These are phyloP conservation scores for Diplodia seriata DNA, from an alignment of 2,329 filamentous ascomycete species.

Conservation along the genomic window DNA sequence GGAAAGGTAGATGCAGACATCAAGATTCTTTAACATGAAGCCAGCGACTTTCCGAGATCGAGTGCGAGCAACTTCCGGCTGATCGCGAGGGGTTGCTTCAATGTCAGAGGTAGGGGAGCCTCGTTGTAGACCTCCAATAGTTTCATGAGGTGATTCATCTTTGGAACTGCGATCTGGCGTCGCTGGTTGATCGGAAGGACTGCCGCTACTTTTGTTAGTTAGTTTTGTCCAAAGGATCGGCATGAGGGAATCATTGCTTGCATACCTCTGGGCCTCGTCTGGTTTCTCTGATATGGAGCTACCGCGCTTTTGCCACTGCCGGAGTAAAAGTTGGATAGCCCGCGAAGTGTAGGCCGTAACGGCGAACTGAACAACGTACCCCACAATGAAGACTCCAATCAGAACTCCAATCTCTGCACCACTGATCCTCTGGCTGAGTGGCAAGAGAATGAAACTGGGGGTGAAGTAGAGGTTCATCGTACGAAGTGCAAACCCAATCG, in stretches of 20 bases:
- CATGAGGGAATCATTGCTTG: neutral
- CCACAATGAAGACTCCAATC: conserved; percentile 63
- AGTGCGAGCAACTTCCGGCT: conserved; percentile 35
- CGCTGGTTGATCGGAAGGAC: neutral
- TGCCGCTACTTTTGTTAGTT: neutral
- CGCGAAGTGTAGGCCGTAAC: neutral
- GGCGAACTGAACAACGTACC: conserved; percentile 54
- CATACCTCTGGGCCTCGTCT: neutral
- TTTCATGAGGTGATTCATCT: neutral
- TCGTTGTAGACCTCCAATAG: neutral
- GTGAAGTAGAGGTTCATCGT: conserved; percentile 68
- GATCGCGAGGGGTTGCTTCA: conserved; percentile 37
- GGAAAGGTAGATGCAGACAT: conserved; percentile 54
- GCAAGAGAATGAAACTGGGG: conserved; percentile 65
- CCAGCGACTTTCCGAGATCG: conserved; percentile 57
- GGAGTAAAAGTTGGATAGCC: neutral
- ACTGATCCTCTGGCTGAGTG: conserved; percentile 62
- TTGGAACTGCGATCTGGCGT: neutral
- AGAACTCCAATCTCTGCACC: conserved; percentile 65
- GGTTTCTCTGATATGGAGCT: neutral
- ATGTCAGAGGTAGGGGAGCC: neutral
- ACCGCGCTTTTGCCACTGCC: neutral
- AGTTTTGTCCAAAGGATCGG: neutral
- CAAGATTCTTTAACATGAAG: conserved; percentile 54
- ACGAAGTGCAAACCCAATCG: conserved; percentile 64